Evolutionary conservation across 2,329 filamentous ascomycete genomes (phyloP).

Genomic region (Fusarium mexicanum): DNA sequence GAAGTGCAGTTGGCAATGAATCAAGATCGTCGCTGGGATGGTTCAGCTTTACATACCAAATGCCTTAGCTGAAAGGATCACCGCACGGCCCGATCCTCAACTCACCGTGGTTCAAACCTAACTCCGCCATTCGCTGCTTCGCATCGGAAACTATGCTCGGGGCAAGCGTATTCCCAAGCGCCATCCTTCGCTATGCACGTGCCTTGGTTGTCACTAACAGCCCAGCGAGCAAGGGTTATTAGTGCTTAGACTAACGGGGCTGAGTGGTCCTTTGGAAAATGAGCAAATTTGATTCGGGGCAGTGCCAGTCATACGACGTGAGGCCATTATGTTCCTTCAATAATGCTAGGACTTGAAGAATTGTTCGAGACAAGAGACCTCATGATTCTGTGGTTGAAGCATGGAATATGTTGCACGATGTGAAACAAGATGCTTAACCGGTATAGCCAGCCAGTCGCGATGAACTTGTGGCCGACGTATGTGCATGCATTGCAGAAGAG

Average conservation of each 20-base stretch:
- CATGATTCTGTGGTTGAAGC: not conserved
- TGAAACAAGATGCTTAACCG: not conserved
- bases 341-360: not conserved
- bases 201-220: not conserved
- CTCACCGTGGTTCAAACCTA: not conserved
- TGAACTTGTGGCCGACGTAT: not conserved
- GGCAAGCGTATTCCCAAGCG: not conserved
- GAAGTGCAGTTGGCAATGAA: not conserved
- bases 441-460: not conserved
- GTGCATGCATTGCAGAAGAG: not conserved
- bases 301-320: slow-evolving; percentile 1
- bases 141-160: not conserved
- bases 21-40: not conserved
- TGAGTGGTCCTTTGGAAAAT: slow-evolving; percentile 10
- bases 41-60: not conserved
- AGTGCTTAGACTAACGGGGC: slow-evolving; percentile 12
- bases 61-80: not conserved
- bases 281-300: slow-evolving; percentile 2
- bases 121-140: not conserved
- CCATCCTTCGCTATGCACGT: slow-evolving; percentile 2
- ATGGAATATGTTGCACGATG: not conserved
- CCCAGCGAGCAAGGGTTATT: not conserved
- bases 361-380: not conserved
- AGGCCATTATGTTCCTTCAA: not conserved
- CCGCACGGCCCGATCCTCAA: not conserved